Evolutionary conservation across 768 basidiomycete species (phyloP).

Genomic region (Lactifluus volemus): DNA sequence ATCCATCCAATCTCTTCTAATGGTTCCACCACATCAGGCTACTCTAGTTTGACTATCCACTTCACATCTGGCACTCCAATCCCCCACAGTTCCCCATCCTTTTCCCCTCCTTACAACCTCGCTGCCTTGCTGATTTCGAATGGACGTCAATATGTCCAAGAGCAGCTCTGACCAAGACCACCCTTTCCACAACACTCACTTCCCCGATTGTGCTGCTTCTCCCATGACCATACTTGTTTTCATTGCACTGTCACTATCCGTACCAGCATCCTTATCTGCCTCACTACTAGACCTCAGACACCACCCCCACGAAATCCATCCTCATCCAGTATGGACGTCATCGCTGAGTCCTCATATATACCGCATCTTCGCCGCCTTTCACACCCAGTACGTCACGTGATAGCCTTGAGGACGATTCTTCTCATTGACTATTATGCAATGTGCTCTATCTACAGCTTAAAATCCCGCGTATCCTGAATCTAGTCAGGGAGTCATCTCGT

Average conservation of each 20-base stretch:
- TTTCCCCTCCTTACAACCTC: conserved; percentile 10
- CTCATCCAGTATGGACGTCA: conserved; percentile 18
- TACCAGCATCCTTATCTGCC: too few species aligned
- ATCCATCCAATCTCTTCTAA: background rate
- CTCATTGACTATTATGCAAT: background rate
- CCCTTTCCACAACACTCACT: background rate
- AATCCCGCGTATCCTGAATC: conserved; percentile 58
- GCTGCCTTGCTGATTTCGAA: conserved; percentile 1
- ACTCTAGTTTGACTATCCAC: conserved; percentile 7
- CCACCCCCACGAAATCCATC: conserved; percentile 16
- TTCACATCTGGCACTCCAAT: conserved; percentile 12
- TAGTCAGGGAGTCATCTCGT: conserved; percentile 54
- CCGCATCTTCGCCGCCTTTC: conserved; percentile 30
- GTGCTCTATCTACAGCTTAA: conserved; percentile 40
- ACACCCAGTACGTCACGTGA: conserved; percentile 45
- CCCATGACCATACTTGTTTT: conserved; percentile 21
- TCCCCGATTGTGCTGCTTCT: conserved; percentile 10
- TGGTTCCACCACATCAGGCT: conserved; percentile 1
- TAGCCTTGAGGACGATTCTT: background rate
- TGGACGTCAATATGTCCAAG: conserved; percentile 11
- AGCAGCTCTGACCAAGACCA: background rate
- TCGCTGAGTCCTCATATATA: conserved; percentile 10
- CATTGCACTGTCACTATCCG: too few species aligned
- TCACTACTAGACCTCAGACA: conserved; percentile 17
- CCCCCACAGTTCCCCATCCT: conserved; percentile 4